Percentiles rank a stretch among this genome's conserved stretches.
phyloP scores from a whole-genome alignment of 805 yeast species.

The Saccharomyces kudriavzevii region DNA sequence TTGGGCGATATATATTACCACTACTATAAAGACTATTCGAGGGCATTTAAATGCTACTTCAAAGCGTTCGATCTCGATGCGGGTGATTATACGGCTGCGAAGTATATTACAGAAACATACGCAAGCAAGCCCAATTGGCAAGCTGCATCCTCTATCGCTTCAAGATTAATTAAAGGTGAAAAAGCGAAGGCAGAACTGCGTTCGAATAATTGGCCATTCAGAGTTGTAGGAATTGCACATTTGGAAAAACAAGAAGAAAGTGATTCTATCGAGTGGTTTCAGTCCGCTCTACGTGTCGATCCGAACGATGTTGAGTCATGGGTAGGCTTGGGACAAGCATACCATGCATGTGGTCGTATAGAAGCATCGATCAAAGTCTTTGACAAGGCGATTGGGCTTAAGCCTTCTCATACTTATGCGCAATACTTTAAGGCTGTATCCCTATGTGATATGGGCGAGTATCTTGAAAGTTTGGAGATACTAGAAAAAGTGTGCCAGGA shows the following conservation, averaged over 20 bases:
- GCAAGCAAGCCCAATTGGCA: conserved; percentile 72
- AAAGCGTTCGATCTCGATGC: conserved; percentile 84
- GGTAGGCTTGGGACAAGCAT: conserved; percentile 97
- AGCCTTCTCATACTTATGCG: conserved; percentile 52
- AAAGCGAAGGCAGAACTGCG: conserved; percentile 44
- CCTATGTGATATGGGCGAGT: conserved; percentile 56
- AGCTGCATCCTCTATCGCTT: conserved; percentile 66
- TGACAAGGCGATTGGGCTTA: conserved; percentile 49
- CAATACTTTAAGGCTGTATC: conserved; percentile 61
- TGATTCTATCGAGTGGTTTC: conserved; percentile 83
- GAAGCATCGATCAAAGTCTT: conserved; percentile 85
- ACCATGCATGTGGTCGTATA: conserved; percentile 71
- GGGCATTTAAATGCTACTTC: conserved; percentile 80
- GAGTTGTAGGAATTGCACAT: conserved; percentile 74
- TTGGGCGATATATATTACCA: conserved; percentile 67
- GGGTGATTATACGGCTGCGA: conserved; percentile 67
- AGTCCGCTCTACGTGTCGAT: conserved; percentile 66
- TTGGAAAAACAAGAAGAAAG: conserved; percentile 64
- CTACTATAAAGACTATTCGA: conserved; percentile 45
- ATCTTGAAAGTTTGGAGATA: conserved; percentile 46
- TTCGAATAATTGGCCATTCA: conserved; percentile 70
- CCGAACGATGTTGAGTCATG: conserved; percentile 70
- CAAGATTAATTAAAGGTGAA: conserved; percentile 57
- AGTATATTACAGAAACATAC: conserved; percentile 61
- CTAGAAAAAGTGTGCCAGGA: conserved; percentile 36